These are phyloP conservation scores for Lachnellula subtilissima DNA, from an alignment of 2,329 filamentous ascomycete species.

Conservation along the genomic window DNA sequence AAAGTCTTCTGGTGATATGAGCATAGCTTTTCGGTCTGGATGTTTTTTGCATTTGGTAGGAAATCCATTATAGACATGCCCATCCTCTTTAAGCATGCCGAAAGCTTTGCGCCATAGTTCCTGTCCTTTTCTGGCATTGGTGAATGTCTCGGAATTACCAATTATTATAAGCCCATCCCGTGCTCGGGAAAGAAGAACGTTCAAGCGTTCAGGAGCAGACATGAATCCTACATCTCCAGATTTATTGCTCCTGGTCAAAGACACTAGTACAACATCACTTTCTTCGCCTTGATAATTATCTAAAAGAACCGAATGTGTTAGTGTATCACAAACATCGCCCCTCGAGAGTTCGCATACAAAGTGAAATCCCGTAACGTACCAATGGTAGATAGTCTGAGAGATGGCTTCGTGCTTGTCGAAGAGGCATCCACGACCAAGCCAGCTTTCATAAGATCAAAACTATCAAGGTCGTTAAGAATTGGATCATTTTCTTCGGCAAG, in stretches of 20 bases:
- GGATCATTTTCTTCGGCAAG: slow-evolving; percentile 57
- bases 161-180: slow-evolving; percentile 63
- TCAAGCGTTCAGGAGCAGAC: slow-evolving; percentile 58
- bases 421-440: slow-evolving; percentile 54
- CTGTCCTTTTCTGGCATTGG: slow-evolving; percentile 51
- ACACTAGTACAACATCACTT: slow-evolving; percentile 65
- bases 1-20: slow-evolving; percentile 54
- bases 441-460: slow-evolving; percentile 55
- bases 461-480: slow-evolving; percentile 64
- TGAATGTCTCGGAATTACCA: slow-evolving; percentile 65
- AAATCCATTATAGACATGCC: slow-evolving; percentile 55
- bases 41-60: slow-evolving; percentile 58
- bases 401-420: slow-evolving; percentile 46
- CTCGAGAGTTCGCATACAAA: neutral
- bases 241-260: slow-evolving; percentile 62
- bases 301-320: slow-evolving; percentile 27
- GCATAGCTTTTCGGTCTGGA: slow-evolving; percentile 40
- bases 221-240: slow-evolving; percentile 67
- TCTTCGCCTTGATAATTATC: slow-evolving; percentile 80
- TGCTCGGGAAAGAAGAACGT: slow-evolving; percentile 65
- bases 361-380: slow-evolving; percentile 41
- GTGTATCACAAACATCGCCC: neutral
- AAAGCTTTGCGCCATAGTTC: slow-evolving; percentile 56
- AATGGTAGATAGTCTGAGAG: slow-evolving; percentile 62
- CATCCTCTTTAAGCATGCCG: slow-evolving; percentile 45